Evolutionary conservation across 1,284 basidiomycete species (phyloP), one percentile per base, ranked within the genome.

Genomic region (Lignosus rhinocerotis): DNA sequence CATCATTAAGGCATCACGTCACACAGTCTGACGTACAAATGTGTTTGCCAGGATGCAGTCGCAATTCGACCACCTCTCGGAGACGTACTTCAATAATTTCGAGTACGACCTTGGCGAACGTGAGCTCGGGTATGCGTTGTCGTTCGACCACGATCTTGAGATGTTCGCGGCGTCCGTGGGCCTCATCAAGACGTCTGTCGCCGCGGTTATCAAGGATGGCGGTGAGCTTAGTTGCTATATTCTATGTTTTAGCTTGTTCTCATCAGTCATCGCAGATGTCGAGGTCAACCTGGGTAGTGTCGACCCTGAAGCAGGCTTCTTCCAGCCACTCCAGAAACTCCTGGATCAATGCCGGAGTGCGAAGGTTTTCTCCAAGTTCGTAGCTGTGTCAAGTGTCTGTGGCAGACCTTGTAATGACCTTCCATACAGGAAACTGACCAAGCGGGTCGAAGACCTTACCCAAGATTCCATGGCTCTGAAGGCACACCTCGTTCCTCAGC

Each of bases 111-210:
- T 95, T 9, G 93, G 87, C 11, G 95, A 98, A 75, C 84, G 90
- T 31, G 93, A 96, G 72, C 78, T 94, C n/a, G 92, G 92, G 6
- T 87, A 90, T 67, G 85, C 90, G 1, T 75, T 87, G 44, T 83
- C 86, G 14, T 87, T 96, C 66, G 95, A 98, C 68, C 83, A 88
- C 62, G 95, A 98, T 73, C 79, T 98, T 8, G 95, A 98, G 72
- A 90, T 92, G 72, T 94, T 97, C 71, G 86, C 92, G 30, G 94
- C 93, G 8, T 93, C 94, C 1, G 84, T 96, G 52, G 92, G 92
- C 1, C 83, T 95, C 60, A 87, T 91, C 36, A 93, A 94, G 77
- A 94, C 94, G 5, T 87, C 89, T 5, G 83, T 97, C n/a, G 78
- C 83, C 17, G 78, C 79, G 1, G 78, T 92, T 34, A 70, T 92